These are phyloP conservation scores for Ophiobolus disseminans DNA, from an alignment of 2,329 filamentous ascomycete genomes.

Conservation along the genomic window DNA sequence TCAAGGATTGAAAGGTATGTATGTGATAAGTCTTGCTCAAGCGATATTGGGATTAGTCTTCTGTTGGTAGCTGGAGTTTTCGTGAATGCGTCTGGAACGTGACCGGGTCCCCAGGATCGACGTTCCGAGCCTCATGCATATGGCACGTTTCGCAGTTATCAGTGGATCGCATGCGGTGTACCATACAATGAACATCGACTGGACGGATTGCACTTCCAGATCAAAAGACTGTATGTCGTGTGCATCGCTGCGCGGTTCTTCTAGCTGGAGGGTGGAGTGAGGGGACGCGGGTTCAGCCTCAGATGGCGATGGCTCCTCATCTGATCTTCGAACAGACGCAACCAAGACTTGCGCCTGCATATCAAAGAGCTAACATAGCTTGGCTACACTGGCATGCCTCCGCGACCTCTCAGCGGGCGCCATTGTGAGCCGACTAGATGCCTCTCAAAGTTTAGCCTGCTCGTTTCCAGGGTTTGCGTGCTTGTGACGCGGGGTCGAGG, in stretches of 20 bases:
- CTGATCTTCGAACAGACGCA: constrained; percentile 10
- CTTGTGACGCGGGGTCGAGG: constrained; percentile 29
- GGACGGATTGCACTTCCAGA: neutral
- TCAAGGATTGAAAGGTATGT: constrained; percentile 1
- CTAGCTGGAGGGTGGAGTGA: constrained; percentile 6
- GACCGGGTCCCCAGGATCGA: constrained; percentile 9
- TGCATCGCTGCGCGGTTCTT: constrained; percentile 8
- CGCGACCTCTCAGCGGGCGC: constrained; percentile 15
- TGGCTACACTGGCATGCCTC: constrained; percentile 11
- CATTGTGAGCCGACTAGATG: constrained; percentile 16
- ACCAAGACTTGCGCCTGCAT: constrained; percentile 24
- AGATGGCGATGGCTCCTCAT: constrained; percentile 19
- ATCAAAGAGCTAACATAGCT: constrained; percentile 19
- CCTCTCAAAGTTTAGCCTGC: constrained; percentile 22
- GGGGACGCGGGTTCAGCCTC: constrained; percentile 3
- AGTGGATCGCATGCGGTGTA: constrained; percentile 10
- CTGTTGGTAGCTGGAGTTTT: neutral
- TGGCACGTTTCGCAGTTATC: constrained; percentile 15
- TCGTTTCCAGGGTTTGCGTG: constrained; percentile 14
- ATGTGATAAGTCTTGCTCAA: neutral
- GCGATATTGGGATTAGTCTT: neutral
- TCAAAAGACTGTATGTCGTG: constrained; percentile 1
- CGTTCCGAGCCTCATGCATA: constrained; percentile 21
- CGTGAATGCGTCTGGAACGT: constrained; percentile 6
- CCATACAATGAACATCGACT: constrained; percentile 1